A percentile compares a stretch with the other conserved stretches of the same genome.
These are phyloP conservation scores for Lentinula lateritia DNA, from an alignment of 768 basidiomycete genomes.

Conservation along the genomic window DNA sequence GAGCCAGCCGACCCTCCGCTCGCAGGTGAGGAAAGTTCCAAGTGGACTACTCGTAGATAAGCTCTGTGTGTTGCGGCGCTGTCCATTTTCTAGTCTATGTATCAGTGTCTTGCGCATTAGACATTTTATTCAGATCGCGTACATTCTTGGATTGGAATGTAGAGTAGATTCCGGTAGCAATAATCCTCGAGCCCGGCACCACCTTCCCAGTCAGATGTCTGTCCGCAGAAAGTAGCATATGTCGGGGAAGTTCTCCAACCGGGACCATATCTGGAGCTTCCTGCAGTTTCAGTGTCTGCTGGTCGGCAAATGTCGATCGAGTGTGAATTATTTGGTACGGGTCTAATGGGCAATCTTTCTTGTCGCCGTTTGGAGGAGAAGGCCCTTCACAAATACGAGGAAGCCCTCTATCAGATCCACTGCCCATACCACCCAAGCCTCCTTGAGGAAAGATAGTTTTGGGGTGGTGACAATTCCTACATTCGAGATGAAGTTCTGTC, in stretches of 20 bases:
- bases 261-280: constrained; percentile 99
- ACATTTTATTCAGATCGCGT: constrained; percentile 17
- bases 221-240: constrained; percentile 90
- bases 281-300: constrained; percentile 94
- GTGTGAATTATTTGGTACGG: constrained; percentile 95
- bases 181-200: constrained; percentile 91
- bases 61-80: constrained; percentile 86
- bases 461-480: constrained; percentile 80
- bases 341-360: constrained; percentile 93
- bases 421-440: constrained; percentile 82
- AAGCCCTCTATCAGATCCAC: constrained; percentile 77
- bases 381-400: constrained; percentile 82
- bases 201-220: constrained; percentile 89
- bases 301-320: constrained; percentile 91
- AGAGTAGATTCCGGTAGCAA: constrained; percentile 95
- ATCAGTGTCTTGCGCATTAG: background rate
- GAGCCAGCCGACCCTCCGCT: constrained; percentile 61
- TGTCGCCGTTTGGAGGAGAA: constrained; percentile 69
- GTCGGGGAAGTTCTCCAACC: constrained; percentile 93
- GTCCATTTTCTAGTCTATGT: constrained; percentile 53
- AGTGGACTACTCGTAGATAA: constrained; percentile 88
- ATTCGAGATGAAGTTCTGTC: constrained; percentile 87
- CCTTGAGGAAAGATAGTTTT: constrained; percentile 74
- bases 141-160: constrained; percentile 93
- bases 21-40: constrained; percentile 83